Evolutionary conservation across 164 flowering plant genomes (phyloP).

Genomic region (Umbilicus rupestris): DNA sequence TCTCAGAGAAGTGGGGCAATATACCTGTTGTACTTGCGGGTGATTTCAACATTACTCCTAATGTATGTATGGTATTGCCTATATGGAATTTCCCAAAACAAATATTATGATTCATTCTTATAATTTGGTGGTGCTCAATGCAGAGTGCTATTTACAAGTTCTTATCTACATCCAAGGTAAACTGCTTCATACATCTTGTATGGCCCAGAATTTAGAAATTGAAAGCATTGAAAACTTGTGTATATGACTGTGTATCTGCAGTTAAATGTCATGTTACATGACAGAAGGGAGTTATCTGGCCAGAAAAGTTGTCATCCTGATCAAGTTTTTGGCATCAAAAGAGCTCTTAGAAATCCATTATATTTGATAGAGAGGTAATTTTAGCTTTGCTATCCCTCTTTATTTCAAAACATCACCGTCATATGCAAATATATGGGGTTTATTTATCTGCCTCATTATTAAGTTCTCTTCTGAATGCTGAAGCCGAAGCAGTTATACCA

Average conservation of each 20-base stretch:
- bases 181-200: not conserved
- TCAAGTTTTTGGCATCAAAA: constrained; percentile 29
- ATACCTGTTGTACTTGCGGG: constrained; percentile 45
- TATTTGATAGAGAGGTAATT: constrained; percentile 27
- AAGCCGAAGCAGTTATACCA: not conserved
- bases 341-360: constrained; percentile 19
- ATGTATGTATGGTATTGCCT: constrained; percentile 34
- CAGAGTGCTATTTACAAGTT: constrained; percentile 68
- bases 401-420: not conserved
- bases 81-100: not conserved
- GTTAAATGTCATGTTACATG: constrained; percentile 37
- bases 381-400: not conserved
- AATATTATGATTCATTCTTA: not conserved
- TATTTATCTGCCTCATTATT: not conserved
- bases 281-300: constrained; percentile 51
- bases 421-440: not conserved
- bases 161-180: constrained; percentile 50
- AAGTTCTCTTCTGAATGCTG: not conserved
- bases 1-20: constrained; percentile 44
- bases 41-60: constrained; percentile 53
- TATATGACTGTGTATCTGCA: constrained; percentile 16
- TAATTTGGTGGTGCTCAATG: constrained; percentile 8
- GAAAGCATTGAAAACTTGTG: not conserved
- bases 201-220: not conserved
- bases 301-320: constrained; percentile 38